Evolutionary conservation across 2,329 filamentous ascomycete genomes (phyloP), one percentile per base, ranked within the genome.

Genomic region (Diaporthe vaccinii): DNA sequence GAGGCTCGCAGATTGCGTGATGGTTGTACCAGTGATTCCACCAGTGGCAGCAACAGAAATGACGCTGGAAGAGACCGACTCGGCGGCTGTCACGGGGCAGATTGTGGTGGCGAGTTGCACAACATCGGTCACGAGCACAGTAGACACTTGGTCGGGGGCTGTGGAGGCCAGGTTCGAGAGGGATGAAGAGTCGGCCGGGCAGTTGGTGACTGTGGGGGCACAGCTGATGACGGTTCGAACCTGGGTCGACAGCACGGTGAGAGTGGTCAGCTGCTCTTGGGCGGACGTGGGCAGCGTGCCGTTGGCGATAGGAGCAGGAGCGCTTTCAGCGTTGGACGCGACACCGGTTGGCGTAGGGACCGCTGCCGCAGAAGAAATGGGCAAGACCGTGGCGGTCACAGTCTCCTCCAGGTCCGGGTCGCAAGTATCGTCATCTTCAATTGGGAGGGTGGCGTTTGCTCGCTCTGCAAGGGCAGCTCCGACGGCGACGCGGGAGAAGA

Each of bases 221-320:
- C 75, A 77, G 75, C 74, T 75, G 10, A 72, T 72, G 58, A 77
- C 62, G 25, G 75, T 77, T 5, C 74, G 58, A 20, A 77, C 53
- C 34, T 73, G 73, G 5, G 75, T 77, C 22, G 70, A 71, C 55
- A 73, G 58, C 49, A 77, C 58, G 17, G 74, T 75, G 36, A 73
- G 51, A n/a, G 74, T 75, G 58, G 74, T 72, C 22, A 73, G 53
- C 31, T 67, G 36, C 55, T 59, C 74, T 6, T 49, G 39, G 39
- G 72, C 49, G 22, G 61, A 15, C 17, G 70, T 49, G 41, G 46
- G 55, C 62, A 46, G 25, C 9, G 74, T 73, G 58, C 61, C 61
- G 25, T 73, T 73, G 31, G n/a, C 67, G 62, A 55, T 44, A 14
- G 41, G 44, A 17, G 57, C 28, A 53, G 67, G 59, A 22, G 61